These are phyloP conservation scores for Keithomyces neogunnii DNA, from an alignment of 2,329 filamentous ascomycete genomes.

Conservation along the genomic window DNA sequence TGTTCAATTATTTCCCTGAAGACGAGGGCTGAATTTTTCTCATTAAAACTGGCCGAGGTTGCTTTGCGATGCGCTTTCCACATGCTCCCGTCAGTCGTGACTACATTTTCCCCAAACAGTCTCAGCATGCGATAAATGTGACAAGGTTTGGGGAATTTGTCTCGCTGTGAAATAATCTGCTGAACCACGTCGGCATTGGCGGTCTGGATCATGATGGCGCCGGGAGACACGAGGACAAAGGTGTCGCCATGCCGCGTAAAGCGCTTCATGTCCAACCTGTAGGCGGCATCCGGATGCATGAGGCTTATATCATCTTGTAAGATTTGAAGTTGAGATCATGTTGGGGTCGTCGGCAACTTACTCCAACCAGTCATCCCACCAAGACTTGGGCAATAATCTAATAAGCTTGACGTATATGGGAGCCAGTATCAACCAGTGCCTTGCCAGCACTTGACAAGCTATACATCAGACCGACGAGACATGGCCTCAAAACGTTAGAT, in stretches of 20 bases:
- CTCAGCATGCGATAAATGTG: constrained; percentile 26
- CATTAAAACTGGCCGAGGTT: constrained; percentile 64
- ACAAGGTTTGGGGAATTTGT: constrained; percentile 52
- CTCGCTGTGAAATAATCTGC: constrained; percentile 57
- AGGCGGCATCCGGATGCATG: constrained; percentile 52
- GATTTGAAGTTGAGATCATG: background rate
- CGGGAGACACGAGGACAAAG: constrained; percentile 56
- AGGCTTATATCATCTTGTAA: constrained; percentile 27
- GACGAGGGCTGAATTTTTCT: constrained; percentile 63
- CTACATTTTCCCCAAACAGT: constrained; percentile 60
- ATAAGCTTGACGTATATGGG: constrained; percentile 48
- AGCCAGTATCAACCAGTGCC: constrained; percentile 30
- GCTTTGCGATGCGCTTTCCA: constrained; percentile 70
- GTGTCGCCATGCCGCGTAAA: constrained; percentile 54
- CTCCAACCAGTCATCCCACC: constrained; percentile 52
- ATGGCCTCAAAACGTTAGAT: background rate
- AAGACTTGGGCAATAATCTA: constrained; percentile 42
- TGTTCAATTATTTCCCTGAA: constrained; percentile 56
- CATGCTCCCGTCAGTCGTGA: constrained; percentile 58
- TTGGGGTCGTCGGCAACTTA: constrained; percentile 21
- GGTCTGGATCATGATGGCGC: constrained; percentile 42
- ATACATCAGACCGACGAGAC: background rate
- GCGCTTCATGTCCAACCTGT: constrained; percentile 43
- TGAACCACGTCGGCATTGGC: constrained; percentile 57
- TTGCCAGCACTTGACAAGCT: constrained; percentile 3